These are phyloP conservation scores for Paradendryphiella salina DNA, from an alignment of 2,329 filamentous ascomycete species.

Conservation along the genomic window DNA sequence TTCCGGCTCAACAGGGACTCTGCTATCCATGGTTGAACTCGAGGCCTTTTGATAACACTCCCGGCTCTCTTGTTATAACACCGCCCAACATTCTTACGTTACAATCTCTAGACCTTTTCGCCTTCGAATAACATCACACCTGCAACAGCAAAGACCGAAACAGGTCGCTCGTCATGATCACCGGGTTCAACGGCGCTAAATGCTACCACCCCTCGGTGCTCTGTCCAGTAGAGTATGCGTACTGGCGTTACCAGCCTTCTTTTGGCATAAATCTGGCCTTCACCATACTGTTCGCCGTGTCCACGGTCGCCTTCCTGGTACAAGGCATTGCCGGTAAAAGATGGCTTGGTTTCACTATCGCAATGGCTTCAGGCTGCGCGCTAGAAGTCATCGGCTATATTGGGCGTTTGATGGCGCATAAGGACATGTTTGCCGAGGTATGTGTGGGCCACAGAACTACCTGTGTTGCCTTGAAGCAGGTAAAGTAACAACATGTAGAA, in stretches of 20 bases:
- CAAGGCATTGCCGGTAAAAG: constrained; percentile 46
- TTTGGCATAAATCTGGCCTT: constrained; percentile 50
- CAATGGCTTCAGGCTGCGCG: constrained; percentile 60
- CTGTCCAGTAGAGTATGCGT: constrained; percentile 47
- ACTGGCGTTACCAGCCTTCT: constrained; percentile 52
- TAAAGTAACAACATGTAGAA: constrained; percentile 36
- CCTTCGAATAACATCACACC: not conserved
- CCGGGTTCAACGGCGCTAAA: constrained; percentile 14
- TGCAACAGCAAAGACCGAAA: not conserved
- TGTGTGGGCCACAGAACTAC: not conserved
- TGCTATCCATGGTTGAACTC: not conserved
- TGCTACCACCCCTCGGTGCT: constrained; percentile 42
- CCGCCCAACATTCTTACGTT: not conserved
- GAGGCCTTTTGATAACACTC: not conserved
- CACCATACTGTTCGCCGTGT: constrained; percentile 50
- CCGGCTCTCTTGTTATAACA: not conserved
- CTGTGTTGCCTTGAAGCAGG: not conserved
- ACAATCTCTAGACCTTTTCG: not conserved
- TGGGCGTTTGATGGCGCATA: constrained; percentile 61
- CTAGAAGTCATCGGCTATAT: constrained; percentile 65
- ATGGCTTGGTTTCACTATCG: constrained; percentile 50
- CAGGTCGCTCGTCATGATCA: not conserved
- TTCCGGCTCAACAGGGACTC: not conserved
- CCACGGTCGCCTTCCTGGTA: constrained; percentile 43
- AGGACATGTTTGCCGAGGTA: constrained; percentile 59